Conservation (phyloP, 139 green algal genomes). For the Tetraselmis striata region DNA sequence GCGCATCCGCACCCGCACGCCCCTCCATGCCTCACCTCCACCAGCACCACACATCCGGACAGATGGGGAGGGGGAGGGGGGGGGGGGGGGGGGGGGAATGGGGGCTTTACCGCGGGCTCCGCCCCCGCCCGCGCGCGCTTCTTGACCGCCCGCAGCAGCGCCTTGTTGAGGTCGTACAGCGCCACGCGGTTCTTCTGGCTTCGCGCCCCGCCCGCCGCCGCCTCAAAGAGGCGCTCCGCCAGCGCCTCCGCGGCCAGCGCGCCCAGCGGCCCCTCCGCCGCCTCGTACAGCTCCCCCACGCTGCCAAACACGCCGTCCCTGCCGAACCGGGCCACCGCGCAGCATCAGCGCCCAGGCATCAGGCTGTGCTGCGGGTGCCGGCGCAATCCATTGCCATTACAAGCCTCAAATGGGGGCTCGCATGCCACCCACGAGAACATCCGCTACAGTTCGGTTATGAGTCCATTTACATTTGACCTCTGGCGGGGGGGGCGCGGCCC, state of each 20-base stretch:
- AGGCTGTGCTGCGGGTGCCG: neutral
- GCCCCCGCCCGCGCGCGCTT: neutral
- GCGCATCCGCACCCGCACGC: too few species aligned
- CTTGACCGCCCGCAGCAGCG: slow-evolving; percentile 37
- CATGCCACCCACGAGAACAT: too few species aligned
- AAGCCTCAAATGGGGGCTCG: neutral
- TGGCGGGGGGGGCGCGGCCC: too few species aligned
- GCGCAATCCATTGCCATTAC: neutral
- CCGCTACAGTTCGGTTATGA: too few species aligned
- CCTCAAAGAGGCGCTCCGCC: slow-evolving; percentile 51
- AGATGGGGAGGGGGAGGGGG: neutral
- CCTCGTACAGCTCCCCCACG: slow-evolving; percentile 33
- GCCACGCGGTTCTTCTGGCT: slow-evolving; percentile 49
- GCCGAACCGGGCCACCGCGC: too few species aligned
- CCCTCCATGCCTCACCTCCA: neutral
- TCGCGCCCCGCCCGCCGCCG: slow-evolving; percentile 34
- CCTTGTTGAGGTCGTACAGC: slow-evolving; percentile 49
- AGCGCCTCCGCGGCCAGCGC: slow-evolving; percentile 34
- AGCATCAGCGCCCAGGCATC: neutral
- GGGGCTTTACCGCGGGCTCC: too few species aligned
- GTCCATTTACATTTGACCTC: too few species aligned
- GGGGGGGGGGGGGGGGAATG: too few species aligned
- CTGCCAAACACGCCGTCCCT: slow-evolving; percentile 61
- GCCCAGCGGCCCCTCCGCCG: slow-evolving; percentile 12
- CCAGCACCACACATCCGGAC: neutral